A percentile compares a stretch with the other conserved stretches of the same genome.
Conservation (phyloP, 768 basidiomycete genomes). For the Boletus pseudo-olivaceus region DNA sequence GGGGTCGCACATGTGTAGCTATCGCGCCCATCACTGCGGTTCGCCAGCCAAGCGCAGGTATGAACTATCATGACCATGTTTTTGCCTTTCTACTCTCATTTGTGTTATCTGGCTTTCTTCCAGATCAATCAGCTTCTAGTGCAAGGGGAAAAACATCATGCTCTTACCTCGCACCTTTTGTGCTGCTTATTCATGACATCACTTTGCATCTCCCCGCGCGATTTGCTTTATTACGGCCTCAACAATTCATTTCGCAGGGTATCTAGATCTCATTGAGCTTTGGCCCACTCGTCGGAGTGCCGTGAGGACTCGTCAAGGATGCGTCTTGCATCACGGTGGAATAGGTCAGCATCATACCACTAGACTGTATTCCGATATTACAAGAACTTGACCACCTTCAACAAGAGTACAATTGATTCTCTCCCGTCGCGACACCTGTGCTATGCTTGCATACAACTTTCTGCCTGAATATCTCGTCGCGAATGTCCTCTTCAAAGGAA, state of each 20-base stretch:
- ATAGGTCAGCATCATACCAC: not conserved
- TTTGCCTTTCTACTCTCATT: not conserved
- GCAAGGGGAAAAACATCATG: not conserved
- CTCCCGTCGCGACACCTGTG: not conserved
- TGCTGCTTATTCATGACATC: not conserved
- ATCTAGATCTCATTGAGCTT: not conserved
- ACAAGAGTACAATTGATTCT: not conserved
- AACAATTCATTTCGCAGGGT: not conserved
- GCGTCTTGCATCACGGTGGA: not conserved
- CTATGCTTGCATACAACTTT: not conserved
- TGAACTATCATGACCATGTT: not conserved
- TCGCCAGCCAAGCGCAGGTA: not conserved
- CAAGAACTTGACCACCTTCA: not conserved
- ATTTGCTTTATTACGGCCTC: not conserved
- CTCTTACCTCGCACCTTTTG: not conserved
- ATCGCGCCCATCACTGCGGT: not conserved
- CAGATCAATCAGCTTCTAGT: not conserved
- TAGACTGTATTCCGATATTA: not conserved
- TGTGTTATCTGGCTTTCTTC: not conserved
- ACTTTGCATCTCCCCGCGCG: not conserved
- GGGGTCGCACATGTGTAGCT: slow-evolving; percentile 1
- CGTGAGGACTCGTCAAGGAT: not conserved
- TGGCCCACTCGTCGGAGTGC: not conserved
- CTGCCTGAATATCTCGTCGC: not conserved
- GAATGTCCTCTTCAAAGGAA: slow-evolving; percentile 10